Evolutionary conservation across 805 yeast species (phyloP).

Genomic region (Starmerella sirachaensis): DNA sequence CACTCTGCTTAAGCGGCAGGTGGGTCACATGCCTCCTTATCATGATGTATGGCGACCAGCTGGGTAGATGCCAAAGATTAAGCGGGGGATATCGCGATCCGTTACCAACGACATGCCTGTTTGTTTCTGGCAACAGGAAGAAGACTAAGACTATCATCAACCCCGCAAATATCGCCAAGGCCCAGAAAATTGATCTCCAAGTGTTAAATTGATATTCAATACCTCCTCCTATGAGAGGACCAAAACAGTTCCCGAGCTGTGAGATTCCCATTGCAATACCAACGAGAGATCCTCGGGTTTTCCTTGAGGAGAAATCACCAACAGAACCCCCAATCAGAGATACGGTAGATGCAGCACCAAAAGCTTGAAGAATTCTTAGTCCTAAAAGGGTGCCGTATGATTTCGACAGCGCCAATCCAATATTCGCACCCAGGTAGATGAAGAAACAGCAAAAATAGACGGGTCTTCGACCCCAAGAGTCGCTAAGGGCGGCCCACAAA

Average conservation of each 20-base stretch:
- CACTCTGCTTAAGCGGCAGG: slow-evolving; percentile 18
- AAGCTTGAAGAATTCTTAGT: slow-evolving; percentile 63
- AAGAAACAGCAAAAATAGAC: slow-evolving; percentile 43
- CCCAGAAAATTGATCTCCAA: slow-evolving; percentile 62
- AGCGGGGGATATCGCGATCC: slow-evolving; percentile 41
- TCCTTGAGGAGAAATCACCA: slow-evolving; percentile 58
- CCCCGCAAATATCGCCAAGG: slow-evolving; percentile 55
- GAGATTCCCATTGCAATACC: slow-evolving; percentile 56
- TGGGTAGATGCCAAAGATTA: slow-evolving; percentile 4
- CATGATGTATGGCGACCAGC: slow-evolving; percentile 22
- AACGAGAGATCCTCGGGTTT: slow-evolving; percentile 57
- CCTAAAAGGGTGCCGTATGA: slow-evolving; percentile 51
- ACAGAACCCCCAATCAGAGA: slow-evolving; percentile 59
- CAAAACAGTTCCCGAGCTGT: slow-evolving; percentile 63
- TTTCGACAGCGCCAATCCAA: slow-evolving; percentile 51
- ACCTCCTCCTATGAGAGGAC: slow-evolving; percentile 56
- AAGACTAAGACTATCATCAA: slow-evolving; percentile 28
- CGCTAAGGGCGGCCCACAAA: slow-evolving; percentile 56
- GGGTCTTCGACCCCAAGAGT: slow-evolving; percentile 62
- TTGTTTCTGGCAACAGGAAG: slow-evolving; percentile 59
- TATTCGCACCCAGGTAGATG: slow-evolving; percentile 47
- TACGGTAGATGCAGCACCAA: slow-evolving; percentile 64
- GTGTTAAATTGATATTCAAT: slow-evolving; percentile 34
- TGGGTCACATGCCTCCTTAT: slow-evolving; percentile 19
- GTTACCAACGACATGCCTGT: slow-evolving; percentile 60